Evolutionary conservation across 768 basidiomycete genomes (phyloP).

Genomic region (Phylloporus arenicola): DNA sequence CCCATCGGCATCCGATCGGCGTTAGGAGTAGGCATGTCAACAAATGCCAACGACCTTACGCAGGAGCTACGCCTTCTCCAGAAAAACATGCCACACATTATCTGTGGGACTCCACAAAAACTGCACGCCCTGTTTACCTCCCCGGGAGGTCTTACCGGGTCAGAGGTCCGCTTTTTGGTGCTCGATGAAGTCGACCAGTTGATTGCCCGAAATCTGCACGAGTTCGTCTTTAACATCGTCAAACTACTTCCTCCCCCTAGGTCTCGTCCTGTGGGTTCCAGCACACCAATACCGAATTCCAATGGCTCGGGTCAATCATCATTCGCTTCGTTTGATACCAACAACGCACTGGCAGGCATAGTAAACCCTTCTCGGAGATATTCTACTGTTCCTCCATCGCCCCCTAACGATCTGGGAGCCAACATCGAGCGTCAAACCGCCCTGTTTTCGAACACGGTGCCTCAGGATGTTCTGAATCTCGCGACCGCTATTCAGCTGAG

Average conservation of each 20-base stretch:
- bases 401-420: slow-evolving; percentile 36
- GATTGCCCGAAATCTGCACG: slow-evolving; percentile 94
- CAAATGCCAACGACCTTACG: slow-evolving; percentile 50
- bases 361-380: slow-evolving; percentile 49
- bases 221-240: slow-evolving; percentile 90
- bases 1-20: slow-evolving; percentile 90
- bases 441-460: slow-evolving; percentile 96
- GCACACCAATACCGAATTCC: slow-evolving; percentile 31
- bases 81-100: slow-evolving; percentile 90
- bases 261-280: slow-evolving; percentile 46
- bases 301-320: slow-evolving; percentile 33
- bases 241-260: slow-evolving; percentile 88
- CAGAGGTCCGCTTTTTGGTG: slow-evolving; percentile 88
- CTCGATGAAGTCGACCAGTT: slow-evolving; percentile 98
- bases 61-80: slow-evolving; percentile 82
- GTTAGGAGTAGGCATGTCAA: slow-evolving; percentile 77
- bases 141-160: slow-evolving; percentile 69
- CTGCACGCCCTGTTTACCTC: slow-evolving; percentile 85
- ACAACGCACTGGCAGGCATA: slow-evolving; percentile 29
- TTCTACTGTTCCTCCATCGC: slow-evolving; percentile 48
- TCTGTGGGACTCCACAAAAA: slow-evolving; percentile 97
- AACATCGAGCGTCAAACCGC: slow-evolving; percentile 85
- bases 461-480: slow-evolving; percentile 95
- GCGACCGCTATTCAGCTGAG: slow-evolving; percentile 89
- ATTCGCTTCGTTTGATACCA: slow-evolving; percentile 46